A percentile compares a stretch with the other conserved stretches of the same genome.
phyloP scores from a whole-genome alignment of 257 asterid genomes.

The Penstemon davidsonii region DNA sequence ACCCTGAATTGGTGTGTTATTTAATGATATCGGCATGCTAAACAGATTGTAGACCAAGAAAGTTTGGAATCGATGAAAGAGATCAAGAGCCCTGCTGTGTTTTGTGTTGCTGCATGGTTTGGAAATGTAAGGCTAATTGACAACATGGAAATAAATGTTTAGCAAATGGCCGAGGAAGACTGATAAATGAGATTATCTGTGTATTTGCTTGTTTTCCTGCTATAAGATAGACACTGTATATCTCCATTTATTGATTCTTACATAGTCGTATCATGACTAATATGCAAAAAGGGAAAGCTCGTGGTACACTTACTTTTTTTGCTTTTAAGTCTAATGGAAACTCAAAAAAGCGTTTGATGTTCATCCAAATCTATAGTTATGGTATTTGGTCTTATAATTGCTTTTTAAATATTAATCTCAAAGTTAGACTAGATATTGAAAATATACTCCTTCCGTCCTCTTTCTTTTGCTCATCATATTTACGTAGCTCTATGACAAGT shows the following conservation, averaged over 20 bases:
- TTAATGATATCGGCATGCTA: constrained; percentile 1
- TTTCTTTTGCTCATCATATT: no score
- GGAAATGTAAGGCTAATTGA: constrained; percentile 82
- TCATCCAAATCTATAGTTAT: not conserved
- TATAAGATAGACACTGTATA: no score
- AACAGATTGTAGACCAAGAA: constrained; percentile 84
- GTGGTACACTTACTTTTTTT: not conserved
- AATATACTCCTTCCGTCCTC: no score
- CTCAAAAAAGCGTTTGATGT: not conserved
- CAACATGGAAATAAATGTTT: constrained; percentile 68
- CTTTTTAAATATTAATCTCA: no score
- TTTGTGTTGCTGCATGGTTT: constrained; percentile 88
- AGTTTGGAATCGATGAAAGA: constrained; percentile 54
- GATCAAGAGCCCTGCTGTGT: constrained; percentile 62
- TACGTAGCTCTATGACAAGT: no score
- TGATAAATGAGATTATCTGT: no score
- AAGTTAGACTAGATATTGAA: no score
- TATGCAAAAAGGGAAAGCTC: not conserved
- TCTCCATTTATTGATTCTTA: no score
- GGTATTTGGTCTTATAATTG: no score
- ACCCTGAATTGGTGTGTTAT: not conserved
- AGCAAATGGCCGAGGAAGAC: not conserved
- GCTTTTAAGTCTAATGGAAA: not conserved
- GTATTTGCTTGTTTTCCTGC: no score
- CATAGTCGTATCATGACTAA: not conserved